Evolutionary conservation across 2,329 filamentous ascomycete genomes (phyloP).

Genomic region (Cladophialophora carrionii): DNA sequence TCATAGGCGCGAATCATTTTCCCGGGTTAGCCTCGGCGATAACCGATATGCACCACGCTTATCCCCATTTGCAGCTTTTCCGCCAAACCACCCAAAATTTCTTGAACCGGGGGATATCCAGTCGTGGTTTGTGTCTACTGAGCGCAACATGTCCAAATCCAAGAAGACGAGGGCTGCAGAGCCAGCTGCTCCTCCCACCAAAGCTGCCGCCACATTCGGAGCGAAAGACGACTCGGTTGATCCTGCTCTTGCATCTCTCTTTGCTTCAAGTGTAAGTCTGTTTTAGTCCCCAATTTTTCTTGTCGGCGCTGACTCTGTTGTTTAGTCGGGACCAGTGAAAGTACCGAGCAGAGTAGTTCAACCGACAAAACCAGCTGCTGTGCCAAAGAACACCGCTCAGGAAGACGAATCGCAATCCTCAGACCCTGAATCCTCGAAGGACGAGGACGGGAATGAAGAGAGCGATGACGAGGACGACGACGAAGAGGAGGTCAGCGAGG

Average conservation of each 20-base stretch:
- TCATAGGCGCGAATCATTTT: constrained; percentile 14
- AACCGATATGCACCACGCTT: constrained; percentile 19
- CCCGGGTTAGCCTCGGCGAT: constrained; percentile 19
- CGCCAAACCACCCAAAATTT: constrained; percentile 18
- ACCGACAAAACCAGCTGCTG: constrained; percentile 38
- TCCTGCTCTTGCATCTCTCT: constrained; percentile 70
- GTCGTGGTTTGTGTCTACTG: background rate
- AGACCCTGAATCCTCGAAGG: constrained; percentile 27
- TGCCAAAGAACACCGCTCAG: background rate
- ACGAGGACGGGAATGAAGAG: constrained; percentile 37
- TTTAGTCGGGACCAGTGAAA: constrained; percentile 44
- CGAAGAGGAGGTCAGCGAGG: constrained; percentile 46
- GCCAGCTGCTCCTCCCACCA: background rate
- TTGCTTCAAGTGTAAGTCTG: constrained; percentile 72
- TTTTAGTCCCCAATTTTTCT: background rate
- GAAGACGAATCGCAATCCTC: constrained; percentile 23
- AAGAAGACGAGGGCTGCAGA: constrained; percentile 14
- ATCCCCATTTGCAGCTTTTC: constrained; percentile 24
- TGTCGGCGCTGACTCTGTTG: constrained; percentile 10
- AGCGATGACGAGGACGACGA: constrained; percentile 42
- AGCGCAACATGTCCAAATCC: constrained; percentile 24
- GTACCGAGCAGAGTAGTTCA: constrained; percentile 42
- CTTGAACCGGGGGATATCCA: constrained; percentile 2
- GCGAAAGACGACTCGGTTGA: constrained; percentile 59
- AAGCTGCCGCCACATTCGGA: constrained; percentile 5